A percentile compares a stretch with the other conserved stretches of the same genome.
These are phyloP conservation scores for Datisca glomerata DNA, from an alignment of 306 rosid species.

Conservation along the genomic window DNA sequence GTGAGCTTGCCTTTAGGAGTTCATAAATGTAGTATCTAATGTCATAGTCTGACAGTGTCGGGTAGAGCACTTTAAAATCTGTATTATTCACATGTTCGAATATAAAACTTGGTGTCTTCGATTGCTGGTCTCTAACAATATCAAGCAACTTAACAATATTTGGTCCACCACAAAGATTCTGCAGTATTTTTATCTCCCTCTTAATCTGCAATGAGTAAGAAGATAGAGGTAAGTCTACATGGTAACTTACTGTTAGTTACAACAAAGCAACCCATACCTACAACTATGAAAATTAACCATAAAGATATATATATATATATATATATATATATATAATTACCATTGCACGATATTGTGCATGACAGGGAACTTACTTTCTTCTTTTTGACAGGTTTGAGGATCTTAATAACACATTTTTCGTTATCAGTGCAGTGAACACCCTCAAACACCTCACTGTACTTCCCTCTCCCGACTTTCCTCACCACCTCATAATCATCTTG, in stretches of 20 bases:
- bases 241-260: not conserved
- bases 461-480: conserved; percentile 93
- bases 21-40: conserved; percentile 75
- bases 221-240: conserved; percentile 1
- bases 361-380: conserved; percentile 43
- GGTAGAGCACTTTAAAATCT: conserved; percentile 88
- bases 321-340: too few species aligned
- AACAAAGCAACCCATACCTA: not conserved
- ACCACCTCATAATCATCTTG: conserved; percentile 95
- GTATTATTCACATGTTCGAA: conserved; percentile 86
- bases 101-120: conserved; percentile 84
- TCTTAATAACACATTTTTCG: conserved; percentile 79
- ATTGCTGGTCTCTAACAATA: conserved; percentile 91
- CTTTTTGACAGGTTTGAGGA: conserved; percentile 90
- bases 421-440: conserved; percentile 78
- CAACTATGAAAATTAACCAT: not conserved
- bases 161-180: conserved; percentile 92
- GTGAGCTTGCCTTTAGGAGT: conserved; percentile 60
- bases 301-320: too few species aligned
- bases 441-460: conserved; percentile 92
- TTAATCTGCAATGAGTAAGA: conserved; percentile 52
- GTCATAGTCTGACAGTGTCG: conserved; percentile 69
- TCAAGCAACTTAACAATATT: conserved; percentile 86
- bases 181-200: conserved; percentile 90
- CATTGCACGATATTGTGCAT: not conserved